Evolutionary conservation across 805 yeast species (phyloP), one percentile per base, ranked within the genome.

Genomic region (Candida silvicultrix): DNA sequence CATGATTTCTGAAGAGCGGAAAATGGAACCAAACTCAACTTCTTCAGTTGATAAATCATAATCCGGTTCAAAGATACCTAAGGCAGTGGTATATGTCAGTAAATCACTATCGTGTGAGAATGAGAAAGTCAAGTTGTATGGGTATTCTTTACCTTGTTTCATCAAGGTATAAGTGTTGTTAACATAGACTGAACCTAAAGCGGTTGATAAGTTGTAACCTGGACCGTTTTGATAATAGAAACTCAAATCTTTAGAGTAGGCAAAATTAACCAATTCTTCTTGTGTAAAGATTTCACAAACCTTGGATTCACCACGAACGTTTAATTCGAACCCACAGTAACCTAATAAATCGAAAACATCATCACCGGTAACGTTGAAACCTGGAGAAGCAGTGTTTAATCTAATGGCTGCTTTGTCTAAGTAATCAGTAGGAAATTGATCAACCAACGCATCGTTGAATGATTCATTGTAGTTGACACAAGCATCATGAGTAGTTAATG

Each of bases 41-140:
- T 64, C 60, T 50, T 73, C 72, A 20, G 66, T 55, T 7, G 78
- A 71, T 51, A 81, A 62, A 45, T 65, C 65, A 31, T 63, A 54
- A 19, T 59, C 66, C 10, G 60, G 55, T 22, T 57, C 65, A 32
- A 62, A 60, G 23, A 85, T 60, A 8, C 88, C 89, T 41, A 85
- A 64, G 2, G 92, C 85, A 25, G 86, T 68, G 54, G 82, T 66
- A 54, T 74, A 80, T 38, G 81, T 68, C 50, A 80, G 69, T 38
- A 86, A 63, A 50, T 83, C 84, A 35, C 83, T 75, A 60, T 88
- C 95, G 58, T 88, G 95, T 15, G 87, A 72, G 68, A 86, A 83
- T 52, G 80, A 83, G 53, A 85, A 70, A 71, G 83, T 82, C 41
- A 85, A 68, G 45, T 75, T 73, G 58, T 62, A 77, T 48, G 68